Base-by-base conservation (phyloP, 192 early-diverging fungal species). In the Phlyctochytrium planicorne region DNA sequence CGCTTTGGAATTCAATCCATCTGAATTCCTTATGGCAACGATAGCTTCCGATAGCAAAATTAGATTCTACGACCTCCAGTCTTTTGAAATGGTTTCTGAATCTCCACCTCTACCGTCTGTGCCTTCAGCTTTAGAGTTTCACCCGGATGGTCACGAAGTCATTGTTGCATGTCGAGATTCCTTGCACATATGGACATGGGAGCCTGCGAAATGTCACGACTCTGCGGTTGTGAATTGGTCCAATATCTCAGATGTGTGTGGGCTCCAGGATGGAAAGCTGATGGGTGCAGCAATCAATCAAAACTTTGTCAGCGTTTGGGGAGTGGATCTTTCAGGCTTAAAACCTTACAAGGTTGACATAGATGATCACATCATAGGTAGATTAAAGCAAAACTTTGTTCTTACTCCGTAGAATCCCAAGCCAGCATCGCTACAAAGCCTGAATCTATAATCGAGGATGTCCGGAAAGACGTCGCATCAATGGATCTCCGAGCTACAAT, bases 41-140 rank as follows among this genome's bases (percentile, higher is more conserved):
- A 73, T 60, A 0, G 70, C 63, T 20, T 23, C 30, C 27, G 86
- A 87, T 59, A 63, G 80, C n/a, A 59, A 40, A 3, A 37, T 85
- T 3, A 68, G 81, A 30, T 75, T 84, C 29, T 87, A 83, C 71
- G 85, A 87, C 69, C 63, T 87, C 50, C 77, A 82, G 66, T 74
- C 66, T 1, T 87, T 87, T 74, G 78, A 80, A 16, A 55, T 59
- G 31, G 72, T 87, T 2, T 77, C 73, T 1, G 29, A 69, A 23
- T 76, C 66, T 3, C 69, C 52, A 20, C 31, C 52, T 4, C 36
- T 53, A 4, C 50, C 52, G 3, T 57, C 62, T 33, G 52, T 59
- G 25, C 70, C 77, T 3, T 25, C 65, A 27, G 65, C 57, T 40
- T 24, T 83, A 31, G 75, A 80, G 52, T 84, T 84, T 60, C 68